Percentiles rank a stretch among this genome's conserved stretches.
Conservation (phyloP, 805 yeast genomes). For the Metahyphopichia silvanorum region DNA sequence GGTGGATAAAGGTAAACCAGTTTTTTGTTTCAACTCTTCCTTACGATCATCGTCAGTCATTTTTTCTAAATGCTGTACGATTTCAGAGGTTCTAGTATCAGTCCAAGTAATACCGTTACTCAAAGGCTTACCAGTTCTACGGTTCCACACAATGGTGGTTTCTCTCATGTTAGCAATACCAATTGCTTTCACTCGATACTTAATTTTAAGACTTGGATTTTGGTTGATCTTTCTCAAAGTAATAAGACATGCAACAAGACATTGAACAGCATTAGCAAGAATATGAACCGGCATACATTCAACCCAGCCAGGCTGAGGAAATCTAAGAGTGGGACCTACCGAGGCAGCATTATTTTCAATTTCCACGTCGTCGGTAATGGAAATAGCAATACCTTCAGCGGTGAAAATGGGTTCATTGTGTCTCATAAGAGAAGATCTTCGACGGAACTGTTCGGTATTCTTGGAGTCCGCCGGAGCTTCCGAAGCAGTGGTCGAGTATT, state of each 20-base stretch:
- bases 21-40: slow-evolving; percentile 55
- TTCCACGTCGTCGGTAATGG: slow-evolving; percentile 54
- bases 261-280: slow-evolving; percentile 73
- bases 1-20: slow-evolving; percentile 87
- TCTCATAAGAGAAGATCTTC: slow-evolving; percentile 40
- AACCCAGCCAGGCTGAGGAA: slow-evolving; percentile 89
- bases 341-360: slow-evolving; percentile 56
- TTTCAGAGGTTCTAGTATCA: slow-evolving; percentile 79
- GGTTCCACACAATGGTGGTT: slow-evolving; percentile 87
- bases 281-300: slow-evolving; percentile 88
- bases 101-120: slow-evolving; percentile 95
- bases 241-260: slow-evolving; percentile 65
- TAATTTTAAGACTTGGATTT: slow-evolving; percentile 45
- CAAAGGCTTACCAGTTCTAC: slow-evolving; percentile 76
- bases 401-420: slow-evolving; percentile 61
- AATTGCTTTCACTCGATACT: slow-evolving; percentile 65
- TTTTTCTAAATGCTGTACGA: slow-evolving; percentile 61
- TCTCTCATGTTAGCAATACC: slow-evolving; percentile 97
- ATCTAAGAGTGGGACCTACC: slow-evolving; percentile 66
- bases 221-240: slow-evolving; percentile 55
- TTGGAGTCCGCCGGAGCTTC: slow-evolving; percentile 43
- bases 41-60: slow-evolving; percentile 53
- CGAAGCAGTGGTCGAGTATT: slow-evolving; percentile 73
- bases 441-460: slow-evolving; percentile 44
- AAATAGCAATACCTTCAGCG: slow-evolving; percentile 71